Evolutionary conservation across 768 basidiomycete genomes (phyloP).

Genomic region (Lactarius hatsudake): DNA sequence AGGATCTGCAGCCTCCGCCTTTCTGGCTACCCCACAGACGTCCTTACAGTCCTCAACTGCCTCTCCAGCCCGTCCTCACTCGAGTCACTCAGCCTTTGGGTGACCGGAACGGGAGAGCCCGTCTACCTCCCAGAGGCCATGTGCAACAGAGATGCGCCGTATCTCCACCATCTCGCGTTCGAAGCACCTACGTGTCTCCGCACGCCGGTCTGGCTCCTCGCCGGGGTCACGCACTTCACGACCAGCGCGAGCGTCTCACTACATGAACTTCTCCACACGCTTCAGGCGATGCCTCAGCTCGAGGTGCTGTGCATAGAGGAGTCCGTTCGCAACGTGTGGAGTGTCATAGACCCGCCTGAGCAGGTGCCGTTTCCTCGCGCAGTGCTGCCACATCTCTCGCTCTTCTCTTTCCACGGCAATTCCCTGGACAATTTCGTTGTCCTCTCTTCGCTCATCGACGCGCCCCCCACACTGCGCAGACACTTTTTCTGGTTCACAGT

Average conservation of each 20-base stretch:
- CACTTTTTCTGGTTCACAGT: constrained; percentile 1
- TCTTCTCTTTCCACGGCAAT: constrained; percentile 11
- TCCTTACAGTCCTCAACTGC: constrained; percentile 11
- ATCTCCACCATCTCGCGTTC: constrained; percentile 12
- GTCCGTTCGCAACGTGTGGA: no score
- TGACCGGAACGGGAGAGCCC: background rate
- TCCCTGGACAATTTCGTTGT: background rate
- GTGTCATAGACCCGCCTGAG: background rate
- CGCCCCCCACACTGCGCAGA: constrained; percentile 10
- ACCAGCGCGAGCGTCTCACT: constrained; percentile 1
- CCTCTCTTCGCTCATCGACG: constrained; percentile 11
- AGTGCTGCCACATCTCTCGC: background rate
- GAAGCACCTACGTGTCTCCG: background rate
- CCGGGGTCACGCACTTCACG: constrained; percentile 14
- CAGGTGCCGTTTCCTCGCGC: background rate
- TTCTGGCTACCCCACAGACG: background rate
- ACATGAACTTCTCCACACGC: background rate
- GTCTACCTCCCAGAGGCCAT: constrained; percentile 5
- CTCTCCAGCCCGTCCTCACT: constrained; percentile 16
- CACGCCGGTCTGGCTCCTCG: constrained; percentile 17
- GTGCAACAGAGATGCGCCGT: constrained; percentile 2
- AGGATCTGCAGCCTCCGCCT: constrained; percentile 16
- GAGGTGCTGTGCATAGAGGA: constrained; percentile 5
- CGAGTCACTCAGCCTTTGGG: constrained; percentile 2
- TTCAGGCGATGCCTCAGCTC: constrained; percentile 16